These are phyloP conservation scores for Apiotrichum brassicae DNA, from an alignment of 1,284 basidiomycete species.

Conservation along the genomic window DNA sequence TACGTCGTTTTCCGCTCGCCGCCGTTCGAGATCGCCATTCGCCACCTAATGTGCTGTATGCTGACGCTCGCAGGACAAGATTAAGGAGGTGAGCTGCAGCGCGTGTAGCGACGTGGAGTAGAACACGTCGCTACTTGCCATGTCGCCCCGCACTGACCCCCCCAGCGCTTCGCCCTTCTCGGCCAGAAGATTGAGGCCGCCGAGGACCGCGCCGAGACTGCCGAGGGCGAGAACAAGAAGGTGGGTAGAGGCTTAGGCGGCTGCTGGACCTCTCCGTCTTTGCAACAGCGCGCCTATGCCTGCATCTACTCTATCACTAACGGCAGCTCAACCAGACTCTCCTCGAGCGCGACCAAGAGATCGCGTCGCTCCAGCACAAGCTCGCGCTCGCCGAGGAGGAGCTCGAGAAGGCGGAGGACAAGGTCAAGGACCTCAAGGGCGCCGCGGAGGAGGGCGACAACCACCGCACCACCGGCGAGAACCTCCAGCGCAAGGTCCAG, in stretches of 20 bases:
- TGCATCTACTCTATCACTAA: neutral
- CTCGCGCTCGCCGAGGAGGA: constrained; percentile 64
- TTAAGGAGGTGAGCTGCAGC: constrained; percentile 49
- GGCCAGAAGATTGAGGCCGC: constrained; percentile 83
- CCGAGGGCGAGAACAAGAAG: constrained; percentile 76
- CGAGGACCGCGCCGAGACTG: constrained; percentile 67
- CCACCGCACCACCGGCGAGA: constrained; percentile 69
- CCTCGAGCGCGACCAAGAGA: constrained; percentile 82
- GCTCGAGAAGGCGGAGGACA: constrained; percentile 69
- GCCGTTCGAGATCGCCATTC: too few relatives aligned
- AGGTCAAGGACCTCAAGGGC: constrained; percentile 65
- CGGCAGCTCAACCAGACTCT: constrained; percentile 51
- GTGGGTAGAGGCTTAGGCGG: constrained; percentile 18
- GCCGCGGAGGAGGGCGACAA: constrained; percentile 66
- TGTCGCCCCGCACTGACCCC: neutral
- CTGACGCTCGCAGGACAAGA: constrained; percentile 49
- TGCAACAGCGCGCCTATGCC: neutral
- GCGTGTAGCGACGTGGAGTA: too few relatives aligned
- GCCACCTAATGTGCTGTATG: neutral
- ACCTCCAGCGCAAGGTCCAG: constrained; percentile 75
- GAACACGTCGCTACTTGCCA: too few relatives aligned
- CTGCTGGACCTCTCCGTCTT: neutral
- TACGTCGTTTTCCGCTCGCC: too few relatives aligned
- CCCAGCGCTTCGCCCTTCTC: constrained; percentile 56
- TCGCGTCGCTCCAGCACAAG: constrained; percentile 74